phyloP scores from a whole-genome alignment of 345 rosid genomes.

The Eucalyptus lansdowneana region DNA sequence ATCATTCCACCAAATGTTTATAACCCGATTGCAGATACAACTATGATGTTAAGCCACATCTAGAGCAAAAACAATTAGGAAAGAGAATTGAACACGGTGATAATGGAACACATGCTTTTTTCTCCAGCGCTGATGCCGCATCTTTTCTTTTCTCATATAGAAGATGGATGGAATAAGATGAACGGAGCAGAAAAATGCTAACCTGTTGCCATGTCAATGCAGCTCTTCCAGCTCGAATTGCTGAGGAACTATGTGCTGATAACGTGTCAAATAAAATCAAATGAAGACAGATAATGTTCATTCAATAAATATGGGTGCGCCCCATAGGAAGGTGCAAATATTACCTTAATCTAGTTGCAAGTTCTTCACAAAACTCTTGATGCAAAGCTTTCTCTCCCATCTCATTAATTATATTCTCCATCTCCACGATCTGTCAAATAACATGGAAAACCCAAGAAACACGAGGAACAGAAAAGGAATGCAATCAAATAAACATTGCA shows the following conservation, averaged over 20 bases:
- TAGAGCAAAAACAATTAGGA: background rate
- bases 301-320: background rate
- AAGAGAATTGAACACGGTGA: background rate
- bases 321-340: background rate
- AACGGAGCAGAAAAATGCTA: background rate
- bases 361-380: constrained; percentile 41
- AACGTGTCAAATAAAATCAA: background rate
- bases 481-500: background rate
- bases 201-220: constrained; percentile 66
- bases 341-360: constrained; percentile 27
- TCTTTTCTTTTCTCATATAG: background rate
- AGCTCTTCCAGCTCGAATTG: constrained; percentile 38
- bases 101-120: background rate
- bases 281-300: background rate
- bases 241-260: constrained; percentile 28
- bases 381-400: constrained; percentile 36
- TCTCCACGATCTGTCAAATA: constrained; percentile 39
- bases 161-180: background rate
- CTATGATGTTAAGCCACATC: background rate
- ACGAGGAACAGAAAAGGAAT: background rate
- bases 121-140: background rate
- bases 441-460: background rate
- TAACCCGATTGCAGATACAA: background rate
- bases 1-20: background rate
- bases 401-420: constrained; percentile 64